Evolutionary conservation across 345 rosid species (phyloP).

Genomic region (Schrenkiella parvula): DNA sequence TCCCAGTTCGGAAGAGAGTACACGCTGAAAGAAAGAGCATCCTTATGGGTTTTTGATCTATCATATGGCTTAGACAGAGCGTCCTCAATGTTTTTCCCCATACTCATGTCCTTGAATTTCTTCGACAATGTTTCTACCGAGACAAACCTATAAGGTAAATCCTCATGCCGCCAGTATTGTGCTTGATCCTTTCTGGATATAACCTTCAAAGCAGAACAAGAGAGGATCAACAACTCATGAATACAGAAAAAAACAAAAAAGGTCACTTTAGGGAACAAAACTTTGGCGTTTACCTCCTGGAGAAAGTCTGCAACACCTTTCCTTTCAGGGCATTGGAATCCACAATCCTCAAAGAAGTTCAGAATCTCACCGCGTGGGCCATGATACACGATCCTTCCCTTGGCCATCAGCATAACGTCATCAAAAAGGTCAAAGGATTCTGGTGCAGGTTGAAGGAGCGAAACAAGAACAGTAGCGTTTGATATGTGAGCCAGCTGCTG

Average conservation of each 20-base stretch:
- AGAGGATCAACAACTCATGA: constrained; percentile 13
- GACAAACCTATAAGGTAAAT: constrained; percentile 56
- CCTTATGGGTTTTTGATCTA: constrained; percentile 66
- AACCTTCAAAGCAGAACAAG: constrained; percentile 30
- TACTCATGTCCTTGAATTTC: constrained; percentile 61
- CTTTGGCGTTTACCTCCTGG: constrained; percentile 51
- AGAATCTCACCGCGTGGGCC: constrained; percentile 64
- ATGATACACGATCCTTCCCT: constrained; percentile 70
- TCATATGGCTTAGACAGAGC: constrained; percentile 68
- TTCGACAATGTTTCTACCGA: constrained; percentile 56
- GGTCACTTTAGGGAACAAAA: not conserved
- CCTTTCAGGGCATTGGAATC: constrained; percentile 74
- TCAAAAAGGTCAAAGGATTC: constrained; percentile 75
- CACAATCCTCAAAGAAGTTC: constrained; percentile 60
- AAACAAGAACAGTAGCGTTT: constrained; percentile 56
- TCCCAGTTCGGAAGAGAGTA: constrained; percentile 63
- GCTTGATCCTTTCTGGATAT: constrained; percentile 82
- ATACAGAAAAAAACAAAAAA: not conserved
- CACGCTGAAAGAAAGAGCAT: constrained; percentile 62
- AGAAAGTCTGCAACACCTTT: constrained; percentile 83
- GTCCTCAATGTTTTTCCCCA: constrained; percentile 60
- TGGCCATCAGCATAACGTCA: constrained; percentile 67
- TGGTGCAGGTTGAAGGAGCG: constrained; percentile 85
- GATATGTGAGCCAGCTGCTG: constrained; percentile 59
- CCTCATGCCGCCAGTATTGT: constrained; percentile 66